Evolutionary conservation across 2,329 filamentous ascomycete species (phyloP), one percentile per base, ranked within the genome.

Genomic region (Verticillium klebahnii): DNA sequence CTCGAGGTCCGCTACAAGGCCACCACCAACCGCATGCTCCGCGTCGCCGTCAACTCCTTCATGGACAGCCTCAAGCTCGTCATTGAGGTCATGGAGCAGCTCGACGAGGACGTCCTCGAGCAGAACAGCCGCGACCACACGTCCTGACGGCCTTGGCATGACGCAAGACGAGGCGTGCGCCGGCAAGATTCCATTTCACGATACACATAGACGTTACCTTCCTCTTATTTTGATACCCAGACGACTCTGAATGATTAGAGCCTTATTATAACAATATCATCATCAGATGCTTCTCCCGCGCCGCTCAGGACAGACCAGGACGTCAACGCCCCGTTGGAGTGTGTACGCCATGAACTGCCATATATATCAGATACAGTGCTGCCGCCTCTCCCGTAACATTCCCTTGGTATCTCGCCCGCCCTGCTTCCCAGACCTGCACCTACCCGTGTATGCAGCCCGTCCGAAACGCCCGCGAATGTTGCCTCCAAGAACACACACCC

Each of bases 1-100:
- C 80, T 98, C 57, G 82, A 84, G 63, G 89, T 91, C 11, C 84
- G 89, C 63, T 98, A 98, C 77, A 85, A 83, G 60, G 95, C 95
- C 1, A 92, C 92, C 0, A 98, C 95, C 23, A 97, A 97, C 73
- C 89, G 95, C 68, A 98, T 98, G 94, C 83, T 99, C 62, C 89
- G 95, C 55, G 95, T 99, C 2, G 91, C 94, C 3, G 93, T 97
- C 61, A 98, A 98, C 77, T 92, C 93, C 11, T 97, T 97, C 75
- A 93, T 98, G 82, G 94, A 98, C 70, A 96, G 90, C 68, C 75
- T 97, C 61, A 86, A 87, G 59, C 86, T 97, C 5, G 89, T 97
- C 1, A 75, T 97, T 52, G 91, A 93, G 60, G 90, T 96, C 17
- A 97, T 97, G 90, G 88, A 91, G 74, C 90, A 96, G 73, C 77